Base-by-base conservation (phyloP, 2,329 filamentous ascomycete genomes). In the Scortechinia acanthostroma region DNA sequence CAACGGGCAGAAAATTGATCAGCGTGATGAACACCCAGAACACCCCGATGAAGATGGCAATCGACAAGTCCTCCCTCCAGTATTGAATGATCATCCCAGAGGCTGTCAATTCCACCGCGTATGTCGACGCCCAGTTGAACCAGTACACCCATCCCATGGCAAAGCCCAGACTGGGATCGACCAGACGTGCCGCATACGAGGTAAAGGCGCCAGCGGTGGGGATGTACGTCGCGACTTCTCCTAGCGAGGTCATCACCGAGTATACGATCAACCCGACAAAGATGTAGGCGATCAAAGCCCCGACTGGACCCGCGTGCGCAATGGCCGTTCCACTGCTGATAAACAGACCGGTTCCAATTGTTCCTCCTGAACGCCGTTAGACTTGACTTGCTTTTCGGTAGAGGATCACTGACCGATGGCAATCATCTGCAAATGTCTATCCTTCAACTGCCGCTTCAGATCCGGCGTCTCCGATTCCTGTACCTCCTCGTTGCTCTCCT, bases 61-160 rank as follows among this genome's bases (percentile, higher is more conserved):
- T 80, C 21, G 80, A 75, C 46, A 89, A 63, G 22, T 62, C 52
- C 1, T 74, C 61, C 45, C 81, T 78, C 90, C 90, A 95, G 58
- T 87, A 95, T 22, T 82, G 74, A 45, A 95, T 82, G 0, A 89
- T 94, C 19, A 95, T 80, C 2, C 88, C 86, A 2, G 89, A 90
- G 2, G 89, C 87, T 49, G 95, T 88, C 46, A 95, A 85, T 61
- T 95, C 90, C 28, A 95, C 71, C 0, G 90, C 90, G 22, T 95
- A 64, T 0, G 91, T 80, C 25, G 89, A 76, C 2, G 95, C 74
- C 91, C 91, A 95, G 64, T 94, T 87, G 52, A 95, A 62, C 3
- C 87, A 88, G 61, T 95, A 94, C 74, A 94, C 95, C 89, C 89
- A 95, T 15, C 89, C 90, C 87, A 95, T 94, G 42, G 89, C 88